Conservation (phyloP, 2,329 filamentous ascomycete genomes). For the Fusarium aywerte region DNA sequence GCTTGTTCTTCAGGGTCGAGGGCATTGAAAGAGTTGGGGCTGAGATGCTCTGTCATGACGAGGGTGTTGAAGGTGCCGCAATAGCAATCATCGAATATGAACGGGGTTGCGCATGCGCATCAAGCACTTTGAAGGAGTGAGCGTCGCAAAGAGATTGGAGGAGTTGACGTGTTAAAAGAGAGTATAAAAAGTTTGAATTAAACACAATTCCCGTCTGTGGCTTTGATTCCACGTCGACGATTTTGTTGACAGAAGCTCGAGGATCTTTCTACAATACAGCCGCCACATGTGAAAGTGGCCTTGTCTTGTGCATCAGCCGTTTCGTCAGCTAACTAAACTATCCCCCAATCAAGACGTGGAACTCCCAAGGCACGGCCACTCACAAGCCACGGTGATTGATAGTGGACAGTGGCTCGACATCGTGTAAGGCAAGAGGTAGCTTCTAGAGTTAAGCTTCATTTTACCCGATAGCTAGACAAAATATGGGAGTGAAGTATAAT, state of each 20-base stretch:
- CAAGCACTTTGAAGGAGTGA: slow-evolving; percentile 5
- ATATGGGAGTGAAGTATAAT: not conserved
- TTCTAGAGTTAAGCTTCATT: not conserved
- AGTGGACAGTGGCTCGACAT: slow-evolving; percentile 13
- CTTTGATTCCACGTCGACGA: slow-evolving; percentile 39
- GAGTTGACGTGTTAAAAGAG: not conserved
- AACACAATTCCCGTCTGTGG: slow-evolving; percentile 27
- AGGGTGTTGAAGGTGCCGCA: slow-evolving; percentile 35
- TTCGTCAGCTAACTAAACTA: slow-evolving; percentile 42
- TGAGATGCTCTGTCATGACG: slow-evolving; percentile 61
- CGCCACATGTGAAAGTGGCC: slow-evolving; percentile 47
- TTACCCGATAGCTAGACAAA: not conserved
- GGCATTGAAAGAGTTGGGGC: slow-evolving; percentile 49
- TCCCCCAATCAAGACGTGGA: slow-evolving; percentile 34
- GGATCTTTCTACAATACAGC: slow-evolving; percentile 40
- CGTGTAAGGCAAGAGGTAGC: not conserved
- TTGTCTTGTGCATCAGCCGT: slow-evolving; percentile 44
- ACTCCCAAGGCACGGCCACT: slow-evolving; percentile 17
- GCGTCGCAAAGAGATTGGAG: not conserved
- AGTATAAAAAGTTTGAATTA: slow-evolving; percentile 6
- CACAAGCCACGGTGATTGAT: slow-evolving; percentile 30
- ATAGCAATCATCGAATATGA: slow-evolving; percentile 47
- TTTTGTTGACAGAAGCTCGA: slow-evolving; percentile 36
- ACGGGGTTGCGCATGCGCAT: slow-evolving; percentile 38
- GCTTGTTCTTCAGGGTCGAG: slow-evolving; percentile 53